Conservation (phyloP, 2,329 filamentous ascomycete species). For the Plenodomus lindquistii region DNA sequence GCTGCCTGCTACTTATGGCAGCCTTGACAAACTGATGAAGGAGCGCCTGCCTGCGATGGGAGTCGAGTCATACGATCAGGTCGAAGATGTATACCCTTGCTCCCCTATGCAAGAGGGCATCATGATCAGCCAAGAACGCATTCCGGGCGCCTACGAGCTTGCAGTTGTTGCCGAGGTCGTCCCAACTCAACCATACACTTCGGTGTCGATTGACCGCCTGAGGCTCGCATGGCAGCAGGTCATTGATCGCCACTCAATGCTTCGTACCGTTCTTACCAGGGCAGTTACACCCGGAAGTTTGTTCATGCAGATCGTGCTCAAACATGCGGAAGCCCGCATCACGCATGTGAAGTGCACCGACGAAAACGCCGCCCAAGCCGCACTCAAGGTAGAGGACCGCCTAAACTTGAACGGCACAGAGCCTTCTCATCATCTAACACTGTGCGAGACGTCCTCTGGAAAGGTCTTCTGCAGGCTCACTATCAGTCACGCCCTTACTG, state of each 20-base stretch:
- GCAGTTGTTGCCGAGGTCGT: too few relatives aligned
- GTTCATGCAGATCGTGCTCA: too few relatives aligned
- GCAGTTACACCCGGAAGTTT: not conserved
- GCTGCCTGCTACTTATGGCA: constrained; percentile 14
- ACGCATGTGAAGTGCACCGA: not conserved
- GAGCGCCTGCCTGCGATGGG: constrained; percentile 8
- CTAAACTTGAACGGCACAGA: not conserved
- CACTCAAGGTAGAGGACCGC: constrained; percentile 1
- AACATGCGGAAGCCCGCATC: too few relatives aligned
- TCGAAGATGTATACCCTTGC: constrained; percentile 6
- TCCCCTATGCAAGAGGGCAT: too few relatives aligned
- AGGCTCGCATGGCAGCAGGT: constrained; percentile 20
- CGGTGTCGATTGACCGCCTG: constrained; percentile 3
- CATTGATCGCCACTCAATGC: constrained; percentile 17
- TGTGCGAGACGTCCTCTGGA: constrained; percentile 7
- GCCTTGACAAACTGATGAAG: constrained; percentile 9
- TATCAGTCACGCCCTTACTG: constrained; percentile 26
- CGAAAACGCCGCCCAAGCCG: not conserved
- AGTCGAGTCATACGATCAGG: constrained; percentile 1
- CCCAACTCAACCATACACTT: too few relatives aligned
- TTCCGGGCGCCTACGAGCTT: too few relatives aligned
- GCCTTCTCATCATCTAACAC: constrained; percentile 15
- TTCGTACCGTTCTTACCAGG: constrained; percentile 22
- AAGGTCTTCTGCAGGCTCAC: constrained; percentile 14
- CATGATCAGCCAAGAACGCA: too few relatives aligned